Base-by-base conservation (phyloP, 2,329 filamentous ascomycete genomes). In the Colletotrichum sp. region DNA sequence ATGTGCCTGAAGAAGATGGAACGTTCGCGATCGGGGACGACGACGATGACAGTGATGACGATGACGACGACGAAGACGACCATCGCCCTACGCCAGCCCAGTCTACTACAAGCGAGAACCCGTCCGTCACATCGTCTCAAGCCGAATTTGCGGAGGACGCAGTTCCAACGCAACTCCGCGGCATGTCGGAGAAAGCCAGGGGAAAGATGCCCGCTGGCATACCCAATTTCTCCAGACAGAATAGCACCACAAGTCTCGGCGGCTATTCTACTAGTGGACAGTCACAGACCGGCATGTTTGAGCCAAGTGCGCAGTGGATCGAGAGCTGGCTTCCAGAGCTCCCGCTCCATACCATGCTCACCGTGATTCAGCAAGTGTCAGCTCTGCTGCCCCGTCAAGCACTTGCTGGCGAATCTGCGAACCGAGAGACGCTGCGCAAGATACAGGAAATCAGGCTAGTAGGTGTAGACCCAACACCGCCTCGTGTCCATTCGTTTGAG, bases 171-270 rank as follows among this genome's bases (percentile, higher is more conserved):
- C 96, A 98, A 81, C 82, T 98, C 34, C 91, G 95, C 71, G 95
- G 95, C 69, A 98, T 98, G 94, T 98, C 96, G 24, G 97, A 98
- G 83, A 99, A 98, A 82, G 97, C 97, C 18, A 89, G 97, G 64
- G 97, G 97, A 9, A 99, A 99, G 83, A 95, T 98, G 92, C 97
- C 96, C 33, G 95, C 94, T 15, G 94, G 94, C 2, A 88, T 93
- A 64, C 90, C 91, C n/a, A 90, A 90, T 3, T 98, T 98, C 81
- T 98, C 96, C 1, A 89, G 96, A 21, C 95, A 98, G 80, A 98
- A 97, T 80, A 97, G 95, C 82, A 94, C 93, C 33, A 94, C 94
- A 2, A 98, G 95, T 79, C 87, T 98, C 43, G 90, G 88, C 72
- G 92, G 91, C 78, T 87, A 93, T 79, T 90, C 92, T 15, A 87